Base-by-base conservation (phyloP, 805 yeast species). In the Metschnikowia picachoensis region DNA sequence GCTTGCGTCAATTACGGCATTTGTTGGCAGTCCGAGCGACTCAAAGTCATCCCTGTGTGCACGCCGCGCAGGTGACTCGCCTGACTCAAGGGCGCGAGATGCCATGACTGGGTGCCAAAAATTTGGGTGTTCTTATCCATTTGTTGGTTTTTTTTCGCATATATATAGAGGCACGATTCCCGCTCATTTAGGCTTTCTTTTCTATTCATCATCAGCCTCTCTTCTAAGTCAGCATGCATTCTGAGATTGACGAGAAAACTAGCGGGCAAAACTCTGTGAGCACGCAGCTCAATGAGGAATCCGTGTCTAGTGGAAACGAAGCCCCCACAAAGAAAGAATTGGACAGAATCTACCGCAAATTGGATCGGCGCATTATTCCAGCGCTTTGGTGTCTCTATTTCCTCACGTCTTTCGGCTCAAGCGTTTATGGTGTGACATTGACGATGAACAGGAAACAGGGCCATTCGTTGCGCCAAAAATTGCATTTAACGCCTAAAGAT, bases 351-450 rank as follows among this genome's bases (percentile, higher is more conserved):
- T 83, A 87, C 61, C 62, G 85, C 41, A 79, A 77, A 56, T 68
- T 87, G 20, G 95, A 87, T 60, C 59, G 61, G 38, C 72, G 95
- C 43, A 85, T 87, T 57, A 83, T 87, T 47, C 95, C 95, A 3
- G 90, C 92, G 0, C 68, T 87, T 46, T 87, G 95, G 95, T 69
- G 79, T 37, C 66, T 87, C 39, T 87, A 87, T 61, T 87, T 87
- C 58, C 67, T 88, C 43, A 80, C 90, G 1, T 86, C 95, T 1
- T 87, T 85, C 61, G 95, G 94, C 1, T 73, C 82, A 4, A 79
- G 80, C 29, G 86, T 87, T 14, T 88, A 85, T 57, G 95, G 95
- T 51, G 78, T 81, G 50, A 77, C 95, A 0, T 71, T 87, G 48
- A 87, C 95, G 8, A 87, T 87, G 95, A 87, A 87, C 66, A 57